Percentiles rank a stretch among this genome's conserved stretches.
Conservation (phyloP, 2,329 filamentous ascomycete genomes). For the Fusarium sp. region DNA sequence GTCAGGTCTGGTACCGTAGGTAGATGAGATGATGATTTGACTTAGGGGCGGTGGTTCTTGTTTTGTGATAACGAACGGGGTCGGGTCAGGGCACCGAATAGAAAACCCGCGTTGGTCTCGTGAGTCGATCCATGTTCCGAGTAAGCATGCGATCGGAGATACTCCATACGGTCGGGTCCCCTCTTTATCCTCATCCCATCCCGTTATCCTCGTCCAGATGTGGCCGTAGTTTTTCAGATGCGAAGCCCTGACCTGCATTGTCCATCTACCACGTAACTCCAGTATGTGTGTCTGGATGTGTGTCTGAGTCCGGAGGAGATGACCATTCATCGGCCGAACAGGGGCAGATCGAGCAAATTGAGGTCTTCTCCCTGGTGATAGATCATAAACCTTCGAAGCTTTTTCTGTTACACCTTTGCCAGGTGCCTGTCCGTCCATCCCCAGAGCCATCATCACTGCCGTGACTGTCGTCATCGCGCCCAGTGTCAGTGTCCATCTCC, state of each 20-base stretch:
- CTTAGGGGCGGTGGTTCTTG: neutral
- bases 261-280: neutral
- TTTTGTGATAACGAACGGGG: neutral
- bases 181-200: constrained; percentile 1
- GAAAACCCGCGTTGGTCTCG: constrained; percentile 7
- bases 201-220: neutral
- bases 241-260: neutral
- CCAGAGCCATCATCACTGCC: constrained; percentile 5
- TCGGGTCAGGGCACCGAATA: constrained; percentile 5
- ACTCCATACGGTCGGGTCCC: constrained; percentile 22
- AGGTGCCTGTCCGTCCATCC: neutral
- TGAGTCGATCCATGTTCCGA: constrained; percentile 11
- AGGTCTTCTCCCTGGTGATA: neutral
- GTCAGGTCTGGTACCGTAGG: neutral
- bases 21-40: neutral
- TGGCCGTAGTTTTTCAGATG: neutral
- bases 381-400: neutral
- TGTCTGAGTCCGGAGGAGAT: neutral
- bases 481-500: neutral
- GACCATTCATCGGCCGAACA: neutral
- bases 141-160: constrained; percentile 17
- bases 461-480: constrained; percentile 10
- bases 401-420: neutral
- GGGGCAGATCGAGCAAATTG: neutral
- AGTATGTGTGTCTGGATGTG: neutral